phyloP scores from a whole-genome alignment of 495 filamentous ascomycete species.

The Penicillium silybi region DNA sequence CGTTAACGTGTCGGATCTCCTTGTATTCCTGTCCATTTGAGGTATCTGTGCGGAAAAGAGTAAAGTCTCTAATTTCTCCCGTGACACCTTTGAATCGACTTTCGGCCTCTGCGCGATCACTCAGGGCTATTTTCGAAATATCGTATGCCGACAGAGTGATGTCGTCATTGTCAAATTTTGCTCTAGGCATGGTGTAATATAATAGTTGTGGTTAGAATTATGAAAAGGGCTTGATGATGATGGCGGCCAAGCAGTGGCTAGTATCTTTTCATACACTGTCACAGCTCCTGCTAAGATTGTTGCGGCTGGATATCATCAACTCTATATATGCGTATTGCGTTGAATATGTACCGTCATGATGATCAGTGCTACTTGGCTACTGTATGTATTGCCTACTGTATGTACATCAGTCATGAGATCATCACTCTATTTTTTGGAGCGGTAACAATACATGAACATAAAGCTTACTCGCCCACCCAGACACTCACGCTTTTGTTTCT shows the following conservation, averaged over 20 bases:
- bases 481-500: too few relatives aligned
- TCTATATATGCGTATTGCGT: background rate
- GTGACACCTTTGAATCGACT: background rate
- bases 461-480: too few relatives aligned
- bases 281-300: background rate
- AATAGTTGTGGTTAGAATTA: background rate
- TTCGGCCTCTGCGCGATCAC: background rate
- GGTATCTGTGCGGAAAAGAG: background rate
- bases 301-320: background rate
- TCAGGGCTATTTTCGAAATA: background rate
- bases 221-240: background rate
- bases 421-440: too few relatives aligned
- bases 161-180: background rate
- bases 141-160: background rate
- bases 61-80: background rate
- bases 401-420: too few relatives aligned
- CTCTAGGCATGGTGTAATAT: background rate
- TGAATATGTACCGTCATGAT: background rate
- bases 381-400: too few relatives aligned
- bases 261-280: background rate
- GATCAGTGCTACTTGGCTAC: background rate
- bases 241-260: background rate
- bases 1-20: background rate
- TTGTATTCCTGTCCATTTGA: background rate
- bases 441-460: too few relatives aligned